Conservation (phyloP, 441 rosid genomes). For the Corymbia citriodora region DNA sequence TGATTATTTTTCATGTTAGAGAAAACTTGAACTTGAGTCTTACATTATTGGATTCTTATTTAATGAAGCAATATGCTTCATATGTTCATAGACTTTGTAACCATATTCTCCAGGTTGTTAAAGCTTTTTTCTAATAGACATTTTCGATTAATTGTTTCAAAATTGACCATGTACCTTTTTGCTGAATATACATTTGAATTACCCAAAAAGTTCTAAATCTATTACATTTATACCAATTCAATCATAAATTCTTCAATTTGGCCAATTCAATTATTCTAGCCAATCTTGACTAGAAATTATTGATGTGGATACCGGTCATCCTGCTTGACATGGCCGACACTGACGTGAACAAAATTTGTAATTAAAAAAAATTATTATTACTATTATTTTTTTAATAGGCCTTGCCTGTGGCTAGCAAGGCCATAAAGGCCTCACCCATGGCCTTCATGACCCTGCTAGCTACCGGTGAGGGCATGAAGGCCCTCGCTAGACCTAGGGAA, state of each 20-base stretch:
- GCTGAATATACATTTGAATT: not conserved
- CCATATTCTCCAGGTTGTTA: not conserved
- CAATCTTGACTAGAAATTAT: not conserved
- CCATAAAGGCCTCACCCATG: not conserved
- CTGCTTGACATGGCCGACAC: fast-evolving
- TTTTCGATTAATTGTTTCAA: not conserved
- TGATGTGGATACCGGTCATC: too few species aligned
- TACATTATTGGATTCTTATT: not conserved
- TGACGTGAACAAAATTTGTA: not conserved
- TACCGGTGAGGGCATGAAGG: not conserved
- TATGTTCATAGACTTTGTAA: not conserved
- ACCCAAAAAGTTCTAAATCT: too few species aligned
- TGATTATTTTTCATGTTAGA: not conserved
- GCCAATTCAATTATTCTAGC: not conserved
- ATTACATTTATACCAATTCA: too few species aligned
- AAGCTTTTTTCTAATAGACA: not conserved
- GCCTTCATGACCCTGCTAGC: not conserved
- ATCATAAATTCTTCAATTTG: not conserved
- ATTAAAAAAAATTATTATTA: too few species aligned
- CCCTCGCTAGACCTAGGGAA: not conserved
- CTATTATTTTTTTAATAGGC: not conserved
- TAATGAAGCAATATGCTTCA: not conserved
- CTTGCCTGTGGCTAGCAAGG: fast-evolving
- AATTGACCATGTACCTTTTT: not conserved
- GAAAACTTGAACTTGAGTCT: not conserved